Base-by-base conservation (phyloP, 345 rosid species). In the Orychophragmus violaceus region DNA sequence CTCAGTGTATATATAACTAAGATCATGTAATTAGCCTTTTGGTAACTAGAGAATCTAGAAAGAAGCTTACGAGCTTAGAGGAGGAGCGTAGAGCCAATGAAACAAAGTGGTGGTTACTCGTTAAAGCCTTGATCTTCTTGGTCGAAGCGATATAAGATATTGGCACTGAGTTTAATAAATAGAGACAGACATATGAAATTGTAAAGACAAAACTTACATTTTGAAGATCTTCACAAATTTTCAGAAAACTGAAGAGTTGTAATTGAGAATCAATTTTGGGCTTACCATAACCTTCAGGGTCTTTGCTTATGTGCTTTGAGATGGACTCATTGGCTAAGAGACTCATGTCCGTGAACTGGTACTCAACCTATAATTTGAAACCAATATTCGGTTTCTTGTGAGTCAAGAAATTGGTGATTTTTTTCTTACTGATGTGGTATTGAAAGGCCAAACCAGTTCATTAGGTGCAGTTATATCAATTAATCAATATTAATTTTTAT, bases 221-320 rank as follows among this genome's bases (percentile, higher is more conserved):
- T 6, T 21, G 23, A 27, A 42, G 0, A 59, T 50, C 1, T 49
- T 59, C 14, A 30, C 24, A 27, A 13, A 5, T 57, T 23, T 62
- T 30, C 10, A 52, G 13, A 37, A 45, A 46, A 8, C 19, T 17
- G 3, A 37, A 51, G 12, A 5, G 6, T 46, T 23, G n/a, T 10
- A 30, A 10, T 12, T 6, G 52, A 30, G 51, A 37, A 4, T 0
- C 25, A 16, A 5, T n/a, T 5, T 32, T 12, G 10, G 28, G 12
- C 90, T 83, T 82, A 94, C 97, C 97, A 66, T 82, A 94, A 49
- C 97, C 96, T 80, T 90, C 96, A 17, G 82, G 85, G 30, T 94
- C 97, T 87, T 87, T 88, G 66, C 59, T 81, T 56, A 87, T 78
- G 30, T 88, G 97, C 74, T 83, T 90, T 24, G 93, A 82, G 74